Evolutionary conservation across 345 rosid genomes (phyloP), one percentile per base, ranked within the genome.

Genomic region (Brassica rapa): DNA sequence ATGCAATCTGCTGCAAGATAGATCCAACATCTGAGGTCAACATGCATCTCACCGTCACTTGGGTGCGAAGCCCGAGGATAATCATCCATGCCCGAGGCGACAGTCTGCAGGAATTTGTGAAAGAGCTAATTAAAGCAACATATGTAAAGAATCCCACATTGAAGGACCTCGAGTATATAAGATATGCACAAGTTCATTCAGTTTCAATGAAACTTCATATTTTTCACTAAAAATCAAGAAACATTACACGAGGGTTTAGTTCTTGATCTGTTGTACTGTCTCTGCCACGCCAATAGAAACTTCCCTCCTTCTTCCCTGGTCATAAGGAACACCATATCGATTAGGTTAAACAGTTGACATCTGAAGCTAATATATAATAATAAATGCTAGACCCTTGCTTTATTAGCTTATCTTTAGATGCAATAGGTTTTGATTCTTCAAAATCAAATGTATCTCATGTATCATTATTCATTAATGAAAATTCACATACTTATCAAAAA

Each of bases 21-120:
- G 88, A 94, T 92, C 97, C 98, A 94, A 62, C 97, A 90, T 84
- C 97, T 89, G 67, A 94, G 97, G 83, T 94, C 97, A 78, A 92
- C 73, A 81, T 94, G 98, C 21, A 85, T 91, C 81, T 94, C 98
- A 63, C 92, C 93, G 51, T 83, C 92, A 78, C 59, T 89, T 43
- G 98, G 98, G 63, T 92, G 97, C 68, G 97, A 94, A 73, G 98
- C 97, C 73, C 95, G 95, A 3, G 98, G 98, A 84, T 89, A 90
- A 84, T 94, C 97, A 79, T 94, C 98, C 51, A 94, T 74, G 27
- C 98, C 97, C 74, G 98, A 94, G 32, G 91, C 84, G 23, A 71
- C 66, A 21, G 66, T 60, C 71, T 60, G 29, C 71, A 57, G 0
- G 25, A 5, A 14, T 49, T 12, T 39, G 46, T 39, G 3, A 43